A percentile compares a stretch with the other conserved stretches of the same genome.
Conservation (phyloP, 177 flowering plant genomes). For the Vitis hybrid region DNA sequence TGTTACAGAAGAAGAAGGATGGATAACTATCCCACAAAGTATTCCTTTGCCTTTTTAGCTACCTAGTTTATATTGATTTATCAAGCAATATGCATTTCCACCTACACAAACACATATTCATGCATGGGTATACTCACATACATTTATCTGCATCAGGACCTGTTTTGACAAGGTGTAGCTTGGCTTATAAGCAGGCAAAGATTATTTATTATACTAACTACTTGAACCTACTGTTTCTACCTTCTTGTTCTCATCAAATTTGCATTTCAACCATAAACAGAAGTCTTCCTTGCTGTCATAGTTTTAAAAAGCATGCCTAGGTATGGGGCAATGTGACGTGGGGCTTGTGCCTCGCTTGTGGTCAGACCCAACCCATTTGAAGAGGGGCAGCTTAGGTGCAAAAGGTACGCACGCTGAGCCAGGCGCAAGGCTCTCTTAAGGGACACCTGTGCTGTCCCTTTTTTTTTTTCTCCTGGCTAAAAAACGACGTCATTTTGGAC, state of each 20-base stretch:
- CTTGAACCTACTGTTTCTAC: not conserved
- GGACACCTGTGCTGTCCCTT: too few relatives aligned
- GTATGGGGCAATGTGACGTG: too few relatives aligned
- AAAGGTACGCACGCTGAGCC: too few relatives aligned
- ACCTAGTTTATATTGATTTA: not conserved
- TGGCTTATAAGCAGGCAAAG: not conserved
- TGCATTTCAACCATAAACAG: not conserved
- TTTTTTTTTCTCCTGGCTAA: too few relatives aligned
- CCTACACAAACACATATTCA: not conserved
- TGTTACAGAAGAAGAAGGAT: constrained; percentile 84
- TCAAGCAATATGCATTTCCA: not conserved
- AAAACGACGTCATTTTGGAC: too few relatives aligned
- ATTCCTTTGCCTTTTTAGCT: constrained; percentile 15
- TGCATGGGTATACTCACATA: too few relatives aligned
- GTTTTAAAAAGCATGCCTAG: too few relatives aligned
- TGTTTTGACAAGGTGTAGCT: not conserved
- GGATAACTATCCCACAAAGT: constrained; percentile 81
- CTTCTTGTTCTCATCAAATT: not conserved
- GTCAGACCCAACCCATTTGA: too few relatives aligned
- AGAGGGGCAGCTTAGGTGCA: too few relatives aligned
- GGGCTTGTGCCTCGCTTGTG: too few relatives aligned
- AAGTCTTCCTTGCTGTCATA: not conserved
- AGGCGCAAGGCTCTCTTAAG: too few relatives aligned
- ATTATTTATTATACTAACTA: not conserved
- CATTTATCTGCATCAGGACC: not conserved